A percentile compares a stretch with the other conserved stretches of the same genome.
Conservation (phyloP, 148 eudicot genomes). For the Silene latifolia region DNA sequence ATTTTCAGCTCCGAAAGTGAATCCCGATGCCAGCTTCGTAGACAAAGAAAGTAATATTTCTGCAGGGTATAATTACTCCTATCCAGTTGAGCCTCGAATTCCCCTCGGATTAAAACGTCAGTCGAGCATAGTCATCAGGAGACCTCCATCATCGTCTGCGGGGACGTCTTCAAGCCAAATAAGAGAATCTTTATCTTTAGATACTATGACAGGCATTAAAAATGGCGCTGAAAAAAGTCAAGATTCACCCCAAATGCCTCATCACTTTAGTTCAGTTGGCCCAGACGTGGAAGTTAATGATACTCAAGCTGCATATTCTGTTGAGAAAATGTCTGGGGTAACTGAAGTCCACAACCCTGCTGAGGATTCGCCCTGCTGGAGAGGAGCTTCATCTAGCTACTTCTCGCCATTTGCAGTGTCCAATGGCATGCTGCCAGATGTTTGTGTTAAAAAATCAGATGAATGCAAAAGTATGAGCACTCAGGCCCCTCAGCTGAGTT, state of each 20-base stretch:
- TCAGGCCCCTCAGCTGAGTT: constrained; percentile 28
- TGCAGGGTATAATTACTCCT: constrained; percentile 23
- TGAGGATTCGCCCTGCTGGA: constrained; percentile 99
- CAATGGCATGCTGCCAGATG: constrained; percentile 29
- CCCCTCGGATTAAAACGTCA: constrained; percentile 23
- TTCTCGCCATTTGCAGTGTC: constrained; percentile 41
- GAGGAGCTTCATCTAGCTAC: constrained; percentile 60
- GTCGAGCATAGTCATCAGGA: constrained; percentile 22
- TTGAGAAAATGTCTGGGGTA: constrained; percentile 42
- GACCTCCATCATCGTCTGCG: constrained; percentile 29
- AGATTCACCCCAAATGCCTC: constrained; percentile 31
- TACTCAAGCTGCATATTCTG: constrained; percentile 32
- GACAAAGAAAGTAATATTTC: constrained; percentile 18
- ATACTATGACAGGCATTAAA: constrained; percentile 19
- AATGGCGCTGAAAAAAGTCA: constrained; percentile 27
- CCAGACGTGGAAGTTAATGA: constrained; percentile 27
- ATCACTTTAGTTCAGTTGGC: constrained; percentile 33
- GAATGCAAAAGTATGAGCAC: constrained; percentile 26
- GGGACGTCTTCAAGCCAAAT: constrained; percentile 34
- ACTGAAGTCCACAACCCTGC: constrained; percentile 51
- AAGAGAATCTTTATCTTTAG: constrained; percentile 24
- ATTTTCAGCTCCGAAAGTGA: constrained; percentile 26
- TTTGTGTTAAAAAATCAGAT: constrained; percentile 30
- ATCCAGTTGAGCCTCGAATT: constrained; percentile 30
- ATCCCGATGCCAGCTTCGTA: constrained; percentile 15